Conservation (phyloP, 306 rosid genomes). For the Cucumis sativus region DNA sequence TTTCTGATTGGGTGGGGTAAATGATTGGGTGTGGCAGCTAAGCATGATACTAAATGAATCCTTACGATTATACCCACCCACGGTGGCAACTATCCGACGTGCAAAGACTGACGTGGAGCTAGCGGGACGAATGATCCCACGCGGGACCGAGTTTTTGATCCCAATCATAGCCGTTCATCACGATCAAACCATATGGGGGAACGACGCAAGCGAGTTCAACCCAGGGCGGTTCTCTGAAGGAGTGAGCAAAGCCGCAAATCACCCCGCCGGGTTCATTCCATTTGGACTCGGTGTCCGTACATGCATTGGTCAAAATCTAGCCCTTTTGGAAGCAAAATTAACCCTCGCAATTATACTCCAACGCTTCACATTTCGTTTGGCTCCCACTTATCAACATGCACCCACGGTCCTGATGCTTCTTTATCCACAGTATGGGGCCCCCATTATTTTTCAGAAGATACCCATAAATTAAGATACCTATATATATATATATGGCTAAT, state of each 20-base stretch:
- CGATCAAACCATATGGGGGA: conserved; percentile 69
- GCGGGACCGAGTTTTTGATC: conserved; percentile 70
- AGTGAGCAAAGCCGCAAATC: conserved; percentile 60
- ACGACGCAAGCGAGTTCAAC: conserved; percentile 66
- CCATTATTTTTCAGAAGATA: conserved; percentile 38
- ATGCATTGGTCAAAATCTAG: conserved; percentile 90
- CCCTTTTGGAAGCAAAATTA: conserved; percentile 60
- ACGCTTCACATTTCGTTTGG: conserved; percentile 70
- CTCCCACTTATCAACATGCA: conserved; percentile 84
- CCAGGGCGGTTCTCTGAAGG: conserved; percentile 76
- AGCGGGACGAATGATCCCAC: conserved; percentile 56
- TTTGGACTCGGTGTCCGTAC: conserved; percentile 77
- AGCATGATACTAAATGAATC: conserved; percentile 86
- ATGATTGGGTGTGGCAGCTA: conserved; percentile 38
- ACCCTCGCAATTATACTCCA: conserved; percentile 67
- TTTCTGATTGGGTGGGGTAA: neutral
- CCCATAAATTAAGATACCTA: too few relatives aligned
- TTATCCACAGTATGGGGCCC: conserved; percentile 90
- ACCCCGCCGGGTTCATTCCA: conserved; percentile 59
- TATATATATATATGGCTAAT: too few relatives aligned
- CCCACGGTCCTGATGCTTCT: conserved; percentile 95
- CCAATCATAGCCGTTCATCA: conserved; percentile 96
- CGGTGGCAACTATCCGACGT: conserved; percentile 68
- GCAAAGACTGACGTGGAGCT: conserved; percentile 59
- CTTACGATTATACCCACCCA: conserved; percentile 68